These are phyloP conservation scores for Cunninghamia lanceolata DNA, from an alignment of 75 land plant genomes.

Conservation along the genomic window DNA sequence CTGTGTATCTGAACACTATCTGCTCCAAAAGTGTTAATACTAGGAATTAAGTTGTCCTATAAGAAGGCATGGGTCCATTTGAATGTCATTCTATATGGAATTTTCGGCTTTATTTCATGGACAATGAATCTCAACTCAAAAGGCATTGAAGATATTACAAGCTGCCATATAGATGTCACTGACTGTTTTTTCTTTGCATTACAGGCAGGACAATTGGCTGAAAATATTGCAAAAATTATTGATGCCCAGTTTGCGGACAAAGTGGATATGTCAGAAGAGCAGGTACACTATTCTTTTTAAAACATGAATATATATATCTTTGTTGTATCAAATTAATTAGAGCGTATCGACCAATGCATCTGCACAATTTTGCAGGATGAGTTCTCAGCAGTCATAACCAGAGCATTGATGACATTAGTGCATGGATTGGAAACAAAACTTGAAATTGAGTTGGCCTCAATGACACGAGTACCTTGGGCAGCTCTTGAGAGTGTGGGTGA, in stretches of 20 bases:
- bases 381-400: constrained; percentile 95
- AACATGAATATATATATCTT: not conserved
- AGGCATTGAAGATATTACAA: not conserved
- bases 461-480: constrained; percentile 98
- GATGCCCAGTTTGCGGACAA: constrained; percentile 79
- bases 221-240: constrained; percentile 87
- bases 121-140: not conserved
- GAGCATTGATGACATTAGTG: constrained; percentile 87
- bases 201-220: constrained; percentile 95
- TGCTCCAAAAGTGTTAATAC: not conserved
- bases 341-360: too few species aligned
- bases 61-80: not conserved
- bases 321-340: not conserved
- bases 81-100: not conserved
- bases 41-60: not conserved
- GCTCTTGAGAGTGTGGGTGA: constrained; percentile 99
- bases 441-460: constrained; percentile 91
- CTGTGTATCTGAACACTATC: not conserved
- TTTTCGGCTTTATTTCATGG: not conserved
- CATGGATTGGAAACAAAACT: constrained; percentile 94
- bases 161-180: not conserved
- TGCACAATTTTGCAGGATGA: constrained; percentile 72
- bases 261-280: constrained; percentile 96
- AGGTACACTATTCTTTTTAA: constrained; percentile 42
- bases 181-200: constrained; percentile 10